Conservation (phyloP, 1,284 basidiomycete species). For the Hemileia vastatrix region DNA sequence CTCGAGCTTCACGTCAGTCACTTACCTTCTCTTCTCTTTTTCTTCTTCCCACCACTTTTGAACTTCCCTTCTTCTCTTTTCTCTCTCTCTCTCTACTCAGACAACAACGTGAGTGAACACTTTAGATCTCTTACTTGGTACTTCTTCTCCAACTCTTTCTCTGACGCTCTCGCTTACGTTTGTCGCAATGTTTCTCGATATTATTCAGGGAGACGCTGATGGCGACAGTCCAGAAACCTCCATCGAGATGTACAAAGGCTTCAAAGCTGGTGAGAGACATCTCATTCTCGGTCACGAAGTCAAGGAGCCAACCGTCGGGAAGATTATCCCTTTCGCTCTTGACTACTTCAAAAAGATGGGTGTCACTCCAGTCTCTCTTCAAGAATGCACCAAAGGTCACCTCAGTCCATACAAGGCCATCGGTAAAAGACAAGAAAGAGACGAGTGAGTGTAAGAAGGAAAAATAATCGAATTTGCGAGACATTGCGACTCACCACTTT, state of each 20-base stretch:
- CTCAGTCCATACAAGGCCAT: neutral
- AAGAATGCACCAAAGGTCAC: neutral
- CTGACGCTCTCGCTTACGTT: neutral
- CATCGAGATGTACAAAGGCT: neutral
- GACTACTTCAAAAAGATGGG: neutral
- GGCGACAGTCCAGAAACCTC: neutral
- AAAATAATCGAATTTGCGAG: no score
- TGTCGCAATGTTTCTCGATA: no score
- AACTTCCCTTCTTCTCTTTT: no score
- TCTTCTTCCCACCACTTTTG: no score
- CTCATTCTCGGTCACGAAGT: neutral
- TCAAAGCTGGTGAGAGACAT: neutral
- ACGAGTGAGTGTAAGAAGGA: neutral
- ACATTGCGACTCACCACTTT: no score
- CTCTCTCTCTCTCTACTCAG: neutral
- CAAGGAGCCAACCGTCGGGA: neutral
- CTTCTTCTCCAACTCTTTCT: neutral
- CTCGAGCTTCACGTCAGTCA: no score
- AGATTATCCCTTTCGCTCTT: neutral
- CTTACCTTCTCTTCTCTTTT: no score
- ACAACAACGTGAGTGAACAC: neutral
- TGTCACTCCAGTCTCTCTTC: neutral
- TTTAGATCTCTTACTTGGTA: neutral
- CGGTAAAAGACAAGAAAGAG: neutral
- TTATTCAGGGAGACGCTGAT: neutral